Percentiles rank a stretch among this genome's conserved stretches.
Conservation (phyloP, 1,284 basidiomycete species). For the Ceratobasidium papillatum region DNA sequence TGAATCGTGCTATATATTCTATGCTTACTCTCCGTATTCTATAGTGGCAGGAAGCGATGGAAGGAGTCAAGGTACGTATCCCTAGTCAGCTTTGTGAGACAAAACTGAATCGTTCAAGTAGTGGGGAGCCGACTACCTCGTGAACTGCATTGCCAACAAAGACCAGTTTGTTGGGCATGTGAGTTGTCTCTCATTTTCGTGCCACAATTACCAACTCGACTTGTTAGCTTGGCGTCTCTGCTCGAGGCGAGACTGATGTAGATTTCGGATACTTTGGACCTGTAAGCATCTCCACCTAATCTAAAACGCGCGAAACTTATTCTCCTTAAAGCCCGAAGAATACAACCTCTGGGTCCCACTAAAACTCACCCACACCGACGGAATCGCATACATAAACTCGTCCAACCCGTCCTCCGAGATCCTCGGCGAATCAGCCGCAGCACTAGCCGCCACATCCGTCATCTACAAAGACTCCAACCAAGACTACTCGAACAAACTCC, state of each 20-base stretch:
- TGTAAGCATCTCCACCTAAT: constrained; percentile 8
- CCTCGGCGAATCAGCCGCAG: constrained; percentile 42
- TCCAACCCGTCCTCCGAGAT: constrained; percentile 44
- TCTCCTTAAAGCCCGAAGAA: constrained; percentile 38
- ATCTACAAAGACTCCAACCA: constrained; percentile 41
- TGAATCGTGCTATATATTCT: not conserved
- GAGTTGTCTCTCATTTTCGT: not conserved
- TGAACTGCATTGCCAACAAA: constrained; percentile 41
- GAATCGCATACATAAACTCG: constrained; percentile 44
- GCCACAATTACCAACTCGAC: not conserved
- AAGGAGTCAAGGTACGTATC: constrained; percentile 41
- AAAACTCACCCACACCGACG: constrained; percentile 37
- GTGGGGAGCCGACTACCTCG: constrained; percentile 44
- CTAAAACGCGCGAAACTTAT: not conserved
- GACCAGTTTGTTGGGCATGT: constrained; percentile 44
- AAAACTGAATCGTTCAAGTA: not conserved
- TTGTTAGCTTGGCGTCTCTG: constrained; percentile 43
- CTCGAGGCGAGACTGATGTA: constrained; percentile 40
- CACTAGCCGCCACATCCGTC: constrained; percentile 42
- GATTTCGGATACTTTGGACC: constrained; percentile 45
- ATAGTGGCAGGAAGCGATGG: constrained; percentile 40
- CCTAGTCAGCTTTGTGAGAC: not conserved
- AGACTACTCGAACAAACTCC: constrained; percentile 39
- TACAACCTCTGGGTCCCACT: constrained; percentile 43
- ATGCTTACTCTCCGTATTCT: not conserved